Conservation (phyloP, 2,329 filamentous ascomycete species). For the Aspergillus floridensis region DNA sequence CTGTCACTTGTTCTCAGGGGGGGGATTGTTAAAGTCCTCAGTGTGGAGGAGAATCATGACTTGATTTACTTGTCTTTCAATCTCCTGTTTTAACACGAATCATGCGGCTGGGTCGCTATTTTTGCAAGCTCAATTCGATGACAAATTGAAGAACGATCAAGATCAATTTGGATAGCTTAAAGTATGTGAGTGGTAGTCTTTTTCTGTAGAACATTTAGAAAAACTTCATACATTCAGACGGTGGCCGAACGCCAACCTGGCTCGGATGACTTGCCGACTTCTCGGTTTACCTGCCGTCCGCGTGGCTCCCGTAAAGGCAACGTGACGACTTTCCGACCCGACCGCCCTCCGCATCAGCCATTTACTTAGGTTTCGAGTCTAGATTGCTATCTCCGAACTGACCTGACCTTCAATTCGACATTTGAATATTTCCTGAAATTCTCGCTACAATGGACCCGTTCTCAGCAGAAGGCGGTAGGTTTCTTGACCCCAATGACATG, state of each 20-base stretch:
- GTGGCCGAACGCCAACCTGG: background rate
- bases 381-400: background rate
- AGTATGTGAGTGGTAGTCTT: too few species aligned
- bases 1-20: background rate
- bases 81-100: constrained; percentile 20
- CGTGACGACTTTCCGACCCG: constrained; percentile 22
- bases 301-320: constrained; percentile 19
- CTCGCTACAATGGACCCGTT: constrained; percentile 58
- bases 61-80: constrained; percentile 19
- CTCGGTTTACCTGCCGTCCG: constrained; percentile 15
- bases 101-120: constrained; percentile 21
- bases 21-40: background rate
- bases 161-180: too few species aligned
- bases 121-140: background rate
- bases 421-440: constrained; percentile 3
- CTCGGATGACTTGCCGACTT: constrained; percentile 13
- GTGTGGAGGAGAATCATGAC: constrained; percentile 15
- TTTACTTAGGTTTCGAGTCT: too few species aligned
- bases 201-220: too few species aligned
- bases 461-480: constrained; percentile 60
- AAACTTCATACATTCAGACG: background rate
- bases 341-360: constrained; percentile 7
- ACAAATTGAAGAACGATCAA: background rate
- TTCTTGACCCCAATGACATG: background rate
- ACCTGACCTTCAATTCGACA: background rate